Evolutionary conservation across 1,284 basidiomycete species (phyloP).

Genomic region (Agroathelia rolfsii): DNA sequence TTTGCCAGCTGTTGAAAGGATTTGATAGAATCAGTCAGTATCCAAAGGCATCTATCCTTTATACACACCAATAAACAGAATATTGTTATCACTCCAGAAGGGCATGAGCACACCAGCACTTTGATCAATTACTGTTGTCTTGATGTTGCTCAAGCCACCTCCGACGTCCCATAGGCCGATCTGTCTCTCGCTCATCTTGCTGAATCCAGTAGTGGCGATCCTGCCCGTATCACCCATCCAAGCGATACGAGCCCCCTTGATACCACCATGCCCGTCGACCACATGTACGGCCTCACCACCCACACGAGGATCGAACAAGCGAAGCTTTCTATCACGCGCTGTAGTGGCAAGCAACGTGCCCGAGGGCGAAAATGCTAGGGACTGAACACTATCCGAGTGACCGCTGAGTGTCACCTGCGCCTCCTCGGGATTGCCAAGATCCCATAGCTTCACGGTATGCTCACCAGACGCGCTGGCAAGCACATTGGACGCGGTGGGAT

Average conservation of each 20-base stretch:
- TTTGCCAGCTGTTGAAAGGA: constrained; percentile 50
- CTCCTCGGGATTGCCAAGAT: constrained; percentile 63
- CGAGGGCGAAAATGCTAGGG: constrained; percentile 74
- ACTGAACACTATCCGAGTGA: constrained; percentile 85
- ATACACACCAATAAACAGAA: constrained; percentile 76
- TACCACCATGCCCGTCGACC: constrained; percentile 83
- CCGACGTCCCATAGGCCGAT: constrained; percentile 81
- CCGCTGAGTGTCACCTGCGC: constrained; percentile 58
- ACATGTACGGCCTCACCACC: constrained; percentile 74
- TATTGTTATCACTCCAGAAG: constrained; percentile 92
- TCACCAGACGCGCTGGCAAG: constrained; percentile 86
- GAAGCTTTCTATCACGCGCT: constrained; percentile 86
- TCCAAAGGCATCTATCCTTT: background rate
- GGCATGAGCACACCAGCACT: constrained; percentile 93
- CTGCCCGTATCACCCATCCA: constrained; percentile 90
- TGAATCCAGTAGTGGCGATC: constrained; percentile 91
- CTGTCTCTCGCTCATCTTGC: constrained; percentile 90
- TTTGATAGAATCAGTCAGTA: constrained; percentile 1
- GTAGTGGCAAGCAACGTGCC: constrained; percentile 75
- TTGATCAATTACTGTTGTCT: constrained; percentile 76
- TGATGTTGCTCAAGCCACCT: constrained; percentile 60
- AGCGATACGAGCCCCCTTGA: constrained; percentile 84
- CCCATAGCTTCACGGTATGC: constrained; percentile 86
- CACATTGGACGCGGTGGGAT: constrained; percentile 84
- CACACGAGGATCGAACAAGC: constrained; percentile 82